Percentiles rank a stretch among this genome's conserved stretches.
Conservation (phyloP, 768 basidiomycete genomes). For the Candolleomyces eurysporus region DNA sequence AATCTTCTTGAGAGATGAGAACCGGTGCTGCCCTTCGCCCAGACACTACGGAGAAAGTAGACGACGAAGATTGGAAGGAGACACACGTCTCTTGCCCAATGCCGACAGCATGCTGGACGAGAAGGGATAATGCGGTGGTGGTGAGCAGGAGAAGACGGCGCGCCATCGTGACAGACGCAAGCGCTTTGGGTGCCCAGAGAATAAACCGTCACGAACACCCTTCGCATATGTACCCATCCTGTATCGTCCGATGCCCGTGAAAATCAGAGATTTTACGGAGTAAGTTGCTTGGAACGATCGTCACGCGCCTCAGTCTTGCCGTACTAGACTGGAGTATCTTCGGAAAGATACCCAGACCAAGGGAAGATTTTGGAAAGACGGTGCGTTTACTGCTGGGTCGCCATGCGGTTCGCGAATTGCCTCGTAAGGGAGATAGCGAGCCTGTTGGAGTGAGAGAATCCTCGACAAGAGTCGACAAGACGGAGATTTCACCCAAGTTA, state of each 20-base stretch:
- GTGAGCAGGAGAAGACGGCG: not conserved
- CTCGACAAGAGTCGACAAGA: not conserved
- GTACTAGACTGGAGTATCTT: not conserved
- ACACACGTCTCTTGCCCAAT: constrained; percentile 52
- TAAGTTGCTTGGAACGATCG: not conserved
- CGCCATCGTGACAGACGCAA: not conserved
- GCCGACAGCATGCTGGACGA: constrained; percentile 24
- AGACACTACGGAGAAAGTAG: constrained; percentile 42
- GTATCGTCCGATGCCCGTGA: not conserved
- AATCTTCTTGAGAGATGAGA: constrained; percentile 53
- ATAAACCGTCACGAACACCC: not conserved
- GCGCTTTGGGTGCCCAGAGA: not conserved
- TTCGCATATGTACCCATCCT: not conserved
- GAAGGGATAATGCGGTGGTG: constrained; percentile 3
- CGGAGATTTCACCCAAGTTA: not conserved
- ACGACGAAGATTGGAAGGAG: constrained; percentile 35
- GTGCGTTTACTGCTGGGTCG: no score
- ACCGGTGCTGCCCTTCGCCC: constrained; percentile 47
- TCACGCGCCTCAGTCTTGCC: not conserved
- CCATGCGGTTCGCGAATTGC: constrained; percentile 2
- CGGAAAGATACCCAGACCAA: not conserved
- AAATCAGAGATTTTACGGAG: not conserved
- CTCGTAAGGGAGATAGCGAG: not conserved
- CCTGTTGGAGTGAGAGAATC: constrained; percentile 2
- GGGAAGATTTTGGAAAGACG: not conserved